A percentile compares a stretch with the other conserved stretches of the same genome.
Conservation (phyloP, 805 yeast species). For the Scheffersomyces ergatensis region DNA sequence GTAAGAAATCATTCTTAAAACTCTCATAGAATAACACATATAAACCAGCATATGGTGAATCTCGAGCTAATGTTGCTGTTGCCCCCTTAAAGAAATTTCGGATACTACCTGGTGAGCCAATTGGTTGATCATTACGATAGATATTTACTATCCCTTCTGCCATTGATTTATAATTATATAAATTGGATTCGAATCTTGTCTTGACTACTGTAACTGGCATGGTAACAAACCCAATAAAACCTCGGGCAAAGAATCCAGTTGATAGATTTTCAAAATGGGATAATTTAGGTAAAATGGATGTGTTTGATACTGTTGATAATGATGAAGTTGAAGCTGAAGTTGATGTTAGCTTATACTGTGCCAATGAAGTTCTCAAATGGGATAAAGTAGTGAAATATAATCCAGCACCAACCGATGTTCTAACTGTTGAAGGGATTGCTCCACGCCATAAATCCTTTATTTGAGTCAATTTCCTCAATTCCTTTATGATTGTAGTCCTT, state of each 20-base stretch:
- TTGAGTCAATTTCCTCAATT: constrained; percentile 40
- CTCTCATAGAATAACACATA: constrained; percentile 85
- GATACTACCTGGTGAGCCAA: constrained; percentile 30
- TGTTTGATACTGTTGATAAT: constrained; percentile 2
- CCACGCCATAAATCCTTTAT: constrained; percentile 82
- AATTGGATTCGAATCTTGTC: constrained; percentile 81
- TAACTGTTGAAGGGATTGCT: constrained; percentile 81
- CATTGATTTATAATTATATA: constrained; percentile 68
- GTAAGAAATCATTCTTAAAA: constrained; percentile 55
- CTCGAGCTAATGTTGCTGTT: constrained; percentile 82
- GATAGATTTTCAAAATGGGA: constrained; percentile 65
- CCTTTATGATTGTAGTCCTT: constrained; percentile 33
- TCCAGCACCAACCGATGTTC: constrained; percentile 91
- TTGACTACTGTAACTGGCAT: constrained; percentile 95
- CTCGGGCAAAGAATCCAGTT: constrained; percentile 78
- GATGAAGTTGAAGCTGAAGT: constrained; percentile 2
- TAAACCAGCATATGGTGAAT: constrained; percentile 95
- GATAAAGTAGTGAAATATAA: constrained; percentile 77
- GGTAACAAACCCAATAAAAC: constrained; percentile 77
- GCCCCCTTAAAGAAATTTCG: constrained; percentile 83
- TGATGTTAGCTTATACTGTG: constrained; percentile 20
- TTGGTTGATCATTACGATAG: constrained; percentile 22
- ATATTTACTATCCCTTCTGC: constrained; percentile 59
- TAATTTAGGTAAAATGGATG: constrained; percentile 60
- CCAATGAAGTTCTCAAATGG: constrained; percentile 50